Evolutionary conservation across 2,329 filamentous ascomycete species (phyloP).

Genomic region (Hypoxylon sp.): DNA sequence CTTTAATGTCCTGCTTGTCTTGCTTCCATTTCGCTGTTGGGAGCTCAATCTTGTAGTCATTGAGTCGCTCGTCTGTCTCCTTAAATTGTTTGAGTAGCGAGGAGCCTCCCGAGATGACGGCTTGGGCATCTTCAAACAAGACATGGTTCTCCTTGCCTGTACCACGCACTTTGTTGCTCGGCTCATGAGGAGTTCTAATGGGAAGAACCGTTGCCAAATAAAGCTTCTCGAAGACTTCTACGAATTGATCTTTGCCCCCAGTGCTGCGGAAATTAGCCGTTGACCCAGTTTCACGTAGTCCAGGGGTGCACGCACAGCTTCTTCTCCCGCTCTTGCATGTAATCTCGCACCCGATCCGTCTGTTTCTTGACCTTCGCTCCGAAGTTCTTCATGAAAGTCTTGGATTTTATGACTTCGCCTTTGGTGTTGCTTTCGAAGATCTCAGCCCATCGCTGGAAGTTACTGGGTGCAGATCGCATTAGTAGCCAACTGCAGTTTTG

Average conservation of each 20-base stretch:
- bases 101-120: slow-evolving; percentile 44
- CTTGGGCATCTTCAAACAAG: slow-evolving; percentile 48
- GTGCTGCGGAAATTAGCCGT: slow-evolving; percentile 30
- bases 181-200: neutral
- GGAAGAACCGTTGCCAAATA: slow-evolving; percentile 23
- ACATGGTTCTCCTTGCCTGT: slow-evolving; percentile 46
- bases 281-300: neutral
- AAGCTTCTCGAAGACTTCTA: slow-evolving; percentile 38
- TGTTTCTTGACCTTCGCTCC: slow-evolving; percentile 45
- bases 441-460: slow-evolving; percentile 49
- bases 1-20: slow-evolving; percentile 54
- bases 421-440: slow-evolving; percentile 52
- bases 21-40: slow-evolving; percentile 54
- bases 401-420: slow-evolving; percentile 51
- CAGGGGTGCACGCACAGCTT: slow-evolving; percentile 51
- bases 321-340: slow-evolving; percentile 47
- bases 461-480: slow-evolving; percentile 35
- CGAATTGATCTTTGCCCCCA: slow-evolving; percentile 29
- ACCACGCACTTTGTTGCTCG: slow-evolving; percentile 1
- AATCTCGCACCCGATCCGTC: slow-evolving; percentile 40
- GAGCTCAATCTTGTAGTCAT: slow-evolving; percentile 46
- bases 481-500: neutral
- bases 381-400: slow-evolving; percentile 52
- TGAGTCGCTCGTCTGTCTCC: slow-evolving; percentile 49
- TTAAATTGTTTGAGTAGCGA: slow-evolving; percentile 53